These are phyloP conservation scores for Friedmanniomyces simplex DNA, from an alignment of 495 filamentous ascomycete species.

Conservation along the genomic window DNA sequence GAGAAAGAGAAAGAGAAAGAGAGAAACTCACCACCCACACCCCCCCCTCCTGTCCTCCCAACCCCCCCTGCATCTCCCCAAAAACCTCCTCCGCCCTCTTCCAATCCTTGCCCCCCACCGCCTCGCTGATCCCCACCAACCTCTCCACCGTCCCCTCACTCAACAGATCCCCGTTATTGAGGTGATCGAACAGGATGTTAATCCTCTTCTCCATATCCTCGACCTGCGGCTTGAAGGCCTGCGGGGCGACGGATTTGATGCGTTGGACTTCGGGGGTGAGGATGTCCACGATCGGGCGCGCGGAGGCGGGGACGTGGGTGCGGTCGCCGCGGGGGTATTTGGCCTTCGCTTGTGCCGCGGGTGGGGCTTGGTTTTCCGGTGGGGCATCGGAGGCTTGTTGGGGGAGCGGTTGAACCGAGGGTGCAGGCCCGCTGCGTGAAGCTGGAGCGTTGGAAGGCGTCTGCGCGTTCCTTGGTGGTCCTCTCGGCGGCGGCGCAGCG, in stretches of 20 bases:
- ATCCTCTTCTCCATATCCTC: conserved; percentile 87
- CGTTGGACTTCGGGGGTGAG: conserved; percentile 77
- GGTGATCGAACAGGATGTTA: conserved; percentile 83
- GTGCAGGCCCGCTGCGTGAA: neutral
- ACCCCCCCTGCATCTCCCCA: conserved; percentile 69
- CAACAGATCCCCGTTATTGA: conserved; percentile 89
- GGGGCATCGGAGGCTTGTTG: conserved; percentile 28
- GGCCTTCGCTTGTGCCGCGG: conserved; percentile 40
- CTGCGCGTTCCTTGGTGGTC: conserved; percentile 6
- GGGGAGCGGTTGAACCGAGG: conserved; percentile 30
- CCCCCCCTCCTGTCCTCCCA: conserved; percentile 66
- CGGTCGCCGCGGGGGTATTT: conserved; percentile 54
- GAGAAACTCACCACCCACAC: conserved; percentile 82
- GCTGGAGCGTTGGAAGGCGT: neutral
- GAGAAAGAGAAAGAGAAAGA: neutral
- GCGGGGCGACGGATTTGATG: conserved; percentile 71
- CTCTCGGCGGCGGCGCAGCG: conserved; percentile 26
- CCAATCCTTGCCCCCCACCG: conserved; percentile 62
- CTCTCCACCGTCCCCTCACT: conserved; percentile 68
- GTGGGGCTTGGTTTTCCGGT: conserved; percentile 30
- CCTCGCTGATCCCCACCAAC: conserved; percentile 55
- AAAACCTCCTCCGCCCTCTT: conserved; percentile 65
- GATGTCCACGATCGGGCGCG: conserved; percentile 68
- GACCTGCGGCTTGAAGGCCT: conserved; percentile 72
- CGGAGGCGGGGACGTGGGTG: conserved; percentile 70